Evolutionary conservation across 208 protist genomes (phyloP), one percentile per base, ranked within the genome.

Genomic region (Leishmania tarentolae): DNA sequence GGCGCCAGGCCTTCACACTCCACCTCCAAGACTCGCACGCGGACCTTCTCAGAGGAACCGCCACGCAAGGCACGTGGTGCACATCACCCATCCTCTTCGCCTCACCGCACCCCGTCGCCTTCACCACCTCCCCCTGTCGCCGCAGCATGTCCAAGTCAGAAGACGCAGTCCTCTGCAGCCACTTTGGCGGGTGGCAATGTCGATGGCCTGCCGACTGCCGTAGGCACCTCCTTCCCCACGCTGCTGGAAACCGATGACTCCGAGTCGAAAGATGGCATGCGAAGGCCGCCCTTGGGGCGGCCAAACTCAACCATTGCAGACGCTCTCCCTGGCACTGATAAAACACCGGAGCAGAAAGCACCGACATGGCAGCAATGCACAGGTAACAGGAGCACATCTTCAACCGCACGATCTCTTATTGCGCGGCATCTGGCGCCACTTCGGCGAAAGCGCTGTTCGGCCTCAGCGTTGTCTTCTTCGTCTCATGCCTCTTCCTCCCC

Each of bases 221-320:
- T 59, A 42, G 35, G 28, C 40, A 59, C 78, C 65, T 35, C 61
- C 31, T 47, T 42, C 40, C 46, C 19, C 61, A 46, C 76, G 19
- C n/a, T 56, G 11, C 70, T 57, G 8, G 42, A 35, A 31, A 35
- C 59, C 11, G 81, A 84, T 35, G 81, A 80, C 17, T 57, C 57
- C 2, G 76, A 84, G 21, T 57, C 46, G 21, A 77, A 76, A 68
- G 76, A 80, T 78, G 81, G 81, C 37, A 80, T 78, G 81, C 81
- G 65, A 63, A 40, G 61, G 81, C 81, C 70, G 81, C 76, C 81
- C n/a, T 63, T 42, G 57, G 11, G 70, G 81, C 81, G 81, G 76
- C 81, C 76, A 6, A 53, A 24, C 3, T 78, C 53, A 68, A 52
- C 68, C 11, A 6, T 13, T 52, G 46, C 44, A 59, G 71, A 35